Percentiles rank a stretch among this genome's conserved stretches.
Evolutionary conservation across 768 basidiomycete species (phyloP).

Genomic region (Collybiopsis confluens): DNA sequence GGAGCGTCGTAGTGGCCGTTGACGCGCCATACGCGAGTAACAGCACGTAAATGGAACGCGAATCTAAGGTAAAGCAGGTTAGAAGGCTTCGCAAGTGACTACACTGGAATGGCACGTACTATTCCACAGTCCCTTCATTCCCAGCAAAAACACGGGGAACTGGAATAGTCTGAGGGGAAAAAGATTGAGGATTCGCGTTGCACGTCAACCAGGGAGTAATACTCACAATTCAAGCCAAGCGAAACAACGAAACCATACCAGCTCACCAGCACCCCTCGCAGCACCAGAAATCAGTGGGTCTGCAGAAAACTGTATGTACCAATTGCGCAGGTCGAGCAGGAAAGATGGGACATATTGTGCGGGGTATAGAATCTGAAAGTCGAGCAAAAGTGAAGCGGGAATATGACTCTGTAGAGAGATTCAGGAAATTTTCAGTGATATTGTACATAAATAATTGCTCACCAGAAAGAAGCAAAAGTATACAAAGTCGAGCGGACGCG

Average conservation of each 20-base stretch:
- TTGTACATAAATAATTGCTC: slow-evolving; percentile 14
- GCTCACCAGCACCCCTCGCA: slow-evolving; percentile 35
- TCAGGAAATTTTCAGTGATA: background rate
- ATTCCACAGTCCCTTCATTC: slow-evolving; percentile 53
- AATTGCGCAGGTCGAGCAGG: slow-evolving; percentile 38
- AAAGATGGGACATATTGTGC: slow-evolving; percentile 41
- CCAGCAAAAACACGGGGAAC: slow-evolving; percentile 74
- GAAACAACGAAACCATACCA: slow-evolving; percentile 21
- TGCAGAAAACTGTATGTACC: slow-evolving; percentile 53
- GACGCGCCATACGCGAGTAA: slow-evolving; percentile 74
- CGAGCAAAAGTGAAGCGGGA: slow-evolving; percentile 63
- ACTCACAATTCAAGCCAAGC: slow-evolving; percentile 1
- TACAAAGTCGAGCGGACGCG: slow-evolving; percentile 58
- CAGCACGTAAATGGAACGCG: slow-evolving; percentile 51
- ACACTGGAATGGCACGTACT: slow-evolving; percentile 36
- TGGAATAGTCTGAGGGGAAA: slow-evolving; percentile 62
- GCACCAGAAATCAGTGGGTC: slow-evolving; percentile 64
- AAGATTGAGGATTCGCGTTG: background rate
- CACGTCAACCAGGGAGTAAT: background rate
- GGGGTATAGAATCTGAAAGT: slow-evolving; percentile 67
- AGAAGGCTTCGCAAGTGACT: too few relatives aligned
- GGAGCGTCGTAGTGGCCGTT: slow-evolving; percentile 71
- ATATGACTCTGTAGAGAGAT: slow-evolving; percentile 46
- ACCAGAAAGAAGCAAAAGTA: slow-evolving; percentile 74
- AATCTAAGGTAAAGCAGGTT: too few relatives aligned